These are phyloP conservation scores for Solanum virginianum DNA, from an alignment of 257 asterid species.

Conservation along the genomic window DNA sequence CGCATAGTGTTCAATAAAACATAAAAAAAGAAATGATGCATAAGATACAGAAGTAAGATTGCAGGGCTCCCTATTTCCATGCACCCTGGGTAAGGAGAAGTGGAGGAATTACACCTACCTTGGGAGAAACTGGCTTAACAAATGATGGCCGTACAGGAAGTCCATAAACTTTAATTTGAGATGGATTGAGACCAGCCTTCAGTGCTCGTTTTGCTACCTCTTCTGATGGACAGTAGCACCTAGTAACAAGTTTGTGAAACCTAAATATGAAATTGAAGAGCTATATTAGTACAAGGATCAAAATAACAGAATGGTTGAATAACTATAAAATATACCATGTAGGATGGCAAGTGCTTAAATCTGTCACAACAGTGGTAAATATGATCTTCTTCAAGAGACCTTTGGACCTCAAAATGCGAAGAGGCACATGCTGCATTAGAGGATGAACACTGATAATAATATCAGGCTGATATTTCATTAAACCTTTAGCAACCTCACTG, in stretches of 20 bases:
- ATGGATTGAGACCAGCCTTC: conserved; percentile 76
- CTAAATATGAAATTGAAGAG: conserved; percentile 23
- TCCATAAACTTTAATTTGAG: conserved; percentile 86
- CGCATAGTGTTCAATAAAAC: neutral
- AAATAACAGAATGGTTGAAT: neutral
- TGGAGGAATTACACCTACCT: conserved; percentile 33
- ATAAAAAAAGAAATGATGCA: neutral
- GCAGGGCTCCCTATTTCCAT: neutral
- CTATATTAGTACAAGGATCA: neutral
- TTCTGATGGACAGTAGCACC: conserved; percentile 95
- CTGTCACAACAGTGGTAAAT: conserved; percentile 89
- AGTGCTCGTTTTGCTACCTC: conserved; percentile 93
- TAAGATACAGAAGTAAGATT: neutral
- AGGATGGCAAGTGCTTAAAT: conserved; percentile 92
- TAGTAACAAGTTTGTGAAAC: conserved; percentile 99
- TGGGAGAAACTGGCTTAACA: conserved; percentile 70
- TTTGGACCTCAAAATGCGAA: conserved; percentile 81
- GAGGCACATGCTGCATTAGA: conserved; percentile 96
- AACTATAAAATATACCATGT: conserved; percentile 59
- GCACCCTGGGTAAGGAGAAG: neutral
- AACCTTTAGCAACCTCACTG: conserved; percentile 94
- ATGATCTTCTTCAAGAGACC: conserved; percentile 92
- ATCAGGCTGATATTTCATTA: conserved; percentile 93
- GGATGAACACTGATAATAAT: conserved; percentile 98
- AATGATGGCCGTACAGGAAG: conserved; percentile 98